Conservation (phyloP, 345 rosid species). For the Barbarea vulgaris region DNA sequence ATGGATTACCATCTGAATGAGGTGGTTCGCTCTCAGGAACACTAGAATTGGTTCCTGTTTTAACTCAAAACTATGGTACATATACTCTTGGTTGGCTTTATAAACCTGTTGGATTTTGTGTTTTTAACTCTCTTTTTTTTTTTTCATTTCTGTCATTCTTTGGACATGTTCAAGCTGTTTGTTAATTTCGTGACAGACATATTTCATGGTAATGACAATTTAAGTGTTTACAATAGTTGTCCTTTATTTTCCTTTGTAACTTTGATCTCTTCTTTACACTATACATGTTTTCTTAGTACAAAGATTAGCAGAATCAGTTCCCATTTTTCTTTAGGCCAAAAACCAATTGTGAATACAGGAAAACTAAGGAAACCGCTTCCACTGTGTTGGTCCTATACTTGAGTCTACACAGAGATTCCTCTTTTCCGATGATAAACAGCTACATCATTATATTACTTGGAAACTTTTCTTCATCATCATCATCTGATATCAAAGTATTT, state of each 20-base stretch:
- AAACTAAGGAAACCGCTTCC: neutral
- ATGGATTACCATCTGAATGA: constrained; percentile 41
- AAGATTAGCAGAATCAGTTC: neutral
- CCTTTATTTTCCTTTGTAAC: neutral
- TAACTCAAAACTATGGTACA: constrained; percentile 30
- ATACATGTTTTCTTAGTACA: neutral
- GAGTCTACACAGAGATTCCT: neutral
- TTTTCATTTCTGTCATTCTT: constrained; percentile 21
- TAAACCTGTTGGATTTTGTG: constrained; percentile 26
- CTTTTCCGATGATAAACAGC: neutral
- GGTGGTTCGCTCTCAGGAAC: constrained; percentile 35
- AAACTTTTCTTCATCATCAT: neutral
- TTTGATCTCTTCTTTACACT: neutral
- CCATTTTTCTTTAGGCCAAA: neutral
- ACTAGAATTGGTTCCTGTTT: constrained; percentile 37
- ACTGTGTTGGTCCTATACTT: neutral
- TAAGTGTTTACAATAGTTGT: constrained; percentile 13
- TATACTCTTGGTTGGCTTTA: constrained; percentile 19
- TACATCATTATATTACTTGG: neutral
- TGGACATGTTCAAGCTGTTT: constrained; percentile 37
- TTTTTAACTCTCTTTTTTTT: constrained; percentile 1
- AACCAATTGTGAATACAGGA: neutral
- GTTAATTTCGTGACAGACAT: constrained; percentile 20
- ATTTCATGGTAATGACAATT: constrained; percentile 21
- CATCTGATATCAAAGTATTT: no score